Evolutionary conservation across 306 rosid genomes (phyloP).

Genomic region (Quercus engelmannii): DNA sequence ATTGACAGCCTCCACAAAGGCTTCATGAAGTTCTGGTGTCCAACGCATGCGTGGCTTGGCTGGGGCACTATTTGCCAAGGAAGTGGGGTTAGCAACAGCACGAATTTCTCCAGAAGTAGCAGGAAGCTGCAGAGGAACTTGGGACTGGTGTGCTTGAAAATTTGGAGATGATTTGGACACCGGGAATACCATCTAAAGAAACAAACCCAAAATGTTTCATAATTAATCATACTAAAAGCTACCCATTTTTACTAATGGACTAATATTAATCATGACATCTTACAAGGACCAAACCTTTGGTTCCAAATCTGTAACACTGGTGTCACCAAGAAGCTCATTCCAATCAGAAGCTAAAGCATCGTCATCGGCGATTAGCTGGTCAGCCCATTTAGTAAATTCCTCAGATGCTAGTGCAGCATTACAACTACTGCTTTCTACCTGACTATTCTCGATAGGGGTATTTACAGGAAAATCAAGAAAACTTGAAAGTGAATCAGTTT

Average conservation of each 20-base stretch:
- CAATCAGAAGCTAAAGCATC: constrained; percentile 73
- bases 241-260: constrained; percentile 20
- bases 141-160: constrained; percentile 48
- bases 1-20: constrained; percentile 96
- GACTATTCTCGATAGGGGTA: constrained; percentile 57
- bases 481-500: constrained; percentile 63
- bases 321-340: constrained; percentile 80
- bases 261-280: constrained; percentile 16
- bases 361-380: constrained; percentile 80
- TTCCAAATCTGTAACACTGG: constrained; percentile 62
- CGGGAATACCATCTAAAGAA: constrained; percentile 59
- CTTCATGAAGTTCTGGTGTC: constrained; percentile 99
- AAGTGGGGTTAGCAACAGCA: constrained; percentile 40
- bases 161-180: constrained; percentile 51
- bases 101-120: constrained; percentile 57
- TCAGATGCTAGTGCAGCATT: constrained; percentile 57
- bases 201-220: constrained; percentile 31
- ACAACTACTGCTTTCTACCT: constrained; percentile 62
- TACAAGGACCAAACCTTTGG: constrained; percentile 62
- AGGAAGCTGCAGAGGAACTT: constrained; percentile 53
- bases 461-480: constrained; percentile 71
- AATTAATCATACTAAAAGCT: constrained; percentile 24
- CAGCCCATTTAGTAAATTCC: constrained; percentile 89
- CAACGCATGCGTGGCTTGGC: constrained; percentile 97
- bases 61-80: constrained; percentile 58